These are phyloP conservation scores for Rutstroemia sp. DNA, from an alignment of 2,329 filamentous ascomycete species.

Conservation along the genomic window DNA sequence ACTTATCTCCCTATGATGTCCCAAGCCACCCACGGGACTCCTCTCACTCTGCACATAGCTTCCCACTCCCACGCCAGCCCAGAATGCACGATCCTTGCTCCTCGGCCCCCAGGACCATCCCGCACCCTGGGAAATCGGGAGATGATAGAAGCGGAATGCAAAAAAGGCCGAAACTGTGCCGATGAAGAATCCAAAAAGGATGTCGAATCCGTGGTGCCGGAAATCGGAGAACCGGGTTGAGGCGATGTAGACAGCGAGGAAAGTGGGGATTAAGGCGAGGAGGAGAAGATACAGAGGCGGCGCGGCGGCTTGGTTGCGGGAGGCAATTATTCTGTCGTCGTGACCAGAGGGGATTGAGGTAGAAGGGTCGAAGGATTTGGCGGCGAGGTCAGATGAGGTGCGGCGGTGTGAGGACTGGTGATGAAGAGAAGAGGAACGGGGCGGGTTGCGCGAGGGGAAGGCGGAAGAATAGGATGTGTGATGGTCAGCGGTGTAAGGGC, in stretches of 20 bases:
- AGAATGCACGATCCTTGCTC: conserved; percentile 66
- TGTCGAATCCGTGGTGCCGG: conserved; percentile 88
- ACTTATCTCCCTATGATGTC: neutral
- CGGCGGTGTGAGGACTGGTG: neutral
- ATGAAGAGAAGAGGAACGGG: neutral
- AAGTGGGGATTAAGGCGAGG: conserved; percentile 63
- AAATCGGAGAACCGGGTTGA: conserved; percentile 82
- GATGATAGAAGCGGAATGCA: conserved; percentile 78
- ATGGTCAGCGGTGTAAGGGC: conserved; percentile 39
- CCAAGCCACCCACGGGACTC: conserved; percentile 3
- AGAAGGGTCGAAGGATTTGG: neutral
- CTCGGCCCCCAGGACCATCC: conserved; percentile 88
- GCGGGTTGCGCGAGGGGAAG: conserved; percentile 56
- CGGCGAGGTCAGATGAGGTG: neutral
- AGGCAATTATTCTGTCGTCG: conserved; percentile 35
- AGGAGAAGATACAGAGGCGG: conserved; percentile 74
- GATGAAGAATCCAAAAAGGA: conserved; percentile 76
- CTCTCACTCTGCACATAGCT: conserved; percentile 26
- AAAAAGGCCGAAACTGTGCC: conserved; percentile 65
- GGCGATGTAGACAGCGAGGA: conserved; percentile 71
- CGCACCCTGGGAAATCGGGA: conserved; percentile 68
- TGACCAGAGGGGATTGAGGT: conserved; percentile 18
- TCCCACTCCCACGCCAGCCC: conserved; percentile 56
- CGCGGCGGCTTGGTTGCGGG: conserved; percentile 68
- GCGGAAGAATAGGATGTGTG: conserved; percentile 52